Base-by-base conservation (phyloP, 2,329 filamentous ascomycete genomes). In the Colletotrichum sp. region DNA sequence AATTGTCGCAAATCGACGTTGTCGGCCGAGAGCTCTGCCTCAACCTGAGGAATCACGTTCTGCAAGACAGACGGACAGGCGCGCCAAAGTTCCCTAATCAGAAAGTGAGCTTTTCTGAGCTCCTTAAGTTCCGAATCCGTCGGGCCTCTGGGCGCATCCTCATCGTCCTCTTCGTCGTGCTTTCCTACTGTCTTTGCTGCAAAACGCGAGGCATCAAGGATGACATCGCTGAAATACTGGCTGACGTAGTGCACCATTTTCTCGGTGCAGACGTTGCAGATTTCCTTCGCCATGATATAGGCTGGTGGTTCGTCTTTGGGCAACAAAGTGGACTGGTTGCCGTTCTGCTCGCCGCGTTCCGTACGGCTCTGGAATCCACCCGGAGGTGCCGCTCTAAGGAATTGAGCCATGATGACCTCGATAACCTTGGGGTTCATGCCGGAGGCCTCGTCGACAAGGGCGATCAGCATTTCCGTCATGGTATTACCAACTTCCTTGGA, bases 211-310 rank as follows among this genome's bases (percentile, higher is more conserved):
- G 96, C 94, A 82, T 98, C 96, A 77, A 98, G 93, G 74, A 99
- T 98, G 68, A 98, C 96, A 72, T 98, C 96, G 84, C 96, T 98
- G 83, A 99, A 99, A 84, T 98, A 99, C 81, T 98, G 96, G 79
- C 95, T 96, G 72, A 98, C 94, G 79, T 98, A 95, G 77, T 96
- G 94, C 2, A 95, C 94, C 96, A 99, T 98, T 85, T 98, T 98
- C 79, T 98, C 96, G 1, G 95, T 92, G 79, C 93, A 98, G 22
- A 91, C 91, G 80, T 96, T 97, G 87, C 97, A 99, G 60, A 99
- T 93, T 4, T 94, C 95, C 85, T 98, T 98, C 27, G 97, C 96
- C 94, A 98, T 98, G 82, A 97, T 94, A 86, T 99, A 99, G 2
- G 97, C 96, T 19, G 96, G 92, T 2, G 97, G 96, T 72, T 98